phyloP scores from a whole-genome alignment of 2,329 filamentous ascomycete genomes.

The Dactylonectria estremocensis region DNA sequence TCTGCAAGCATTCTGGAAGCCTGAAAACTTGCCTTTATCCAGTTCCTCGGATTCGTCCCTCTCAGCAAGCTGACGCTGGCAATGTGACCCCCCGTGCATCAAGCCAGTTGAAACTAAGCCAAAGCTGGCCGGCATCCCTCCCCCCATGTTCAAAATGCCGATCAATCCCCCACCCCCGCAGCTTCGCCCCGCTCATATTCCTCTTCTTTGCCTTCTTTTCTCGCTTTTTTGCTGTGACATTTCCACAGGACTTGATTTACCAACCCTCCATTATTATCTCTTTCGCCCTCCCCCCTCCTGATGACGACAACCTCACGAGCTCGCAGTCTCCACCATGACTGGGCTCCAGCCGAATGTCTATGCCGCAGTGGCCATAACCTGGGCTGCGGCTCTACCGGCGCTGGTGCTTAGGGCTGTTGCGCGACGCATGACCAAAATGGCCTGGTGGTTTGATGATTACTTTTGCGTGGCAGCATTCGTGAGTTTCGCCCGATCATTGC shows the following conservation, averaged over 20 bases:
- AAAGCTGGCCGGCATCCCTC: too few species aligned
- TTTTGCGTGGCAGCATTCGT: conserved; percentile 41
- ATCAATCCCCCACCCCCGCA: too few species aligned
- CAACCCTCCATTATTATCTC: not conserved
- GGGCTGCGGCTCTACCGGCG: conserved; percentile 38
- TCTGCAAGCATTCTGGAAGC: too few species aligned
- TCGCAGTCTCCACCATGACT: conserved; percentile 35
- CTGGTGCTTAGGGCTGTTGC: conserved; percentile 39
- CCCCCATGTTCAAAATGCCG: too few species aligned
- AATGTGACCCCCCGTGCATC: too few species aligned
- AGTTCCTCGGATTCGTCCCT: too few species aligned
- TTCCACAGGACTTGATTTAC: not conserved
- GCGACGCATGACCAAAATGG: conserved; percentile 40
- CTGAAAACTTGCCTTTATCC: too few species aligned
- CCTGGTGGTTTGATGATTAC: conserved; percentile 45
- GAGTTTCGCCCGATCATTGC: not conserved
- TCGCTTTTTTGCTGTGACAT: too few species aligned
- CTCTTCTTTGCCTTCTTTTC: too few species aligned
- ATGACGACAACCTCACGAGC: conserved; percentile 22
- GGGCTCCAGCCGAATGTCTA: conserved; percentile 44
- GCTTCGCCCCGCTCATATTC: too few species aligned
- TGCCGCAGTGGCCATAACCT: conserved; percentile 39
- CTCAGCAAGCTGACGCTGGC: too few species aligned
- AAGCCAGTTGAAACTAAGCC: too few species aligned
- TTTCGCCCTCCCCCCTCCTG: not conserved